These are phyloP conservation scores for Macadamia tetraphylla DNA, from an alignment of 164 flowering plant species.

Conservation along the genomic window DNA sequence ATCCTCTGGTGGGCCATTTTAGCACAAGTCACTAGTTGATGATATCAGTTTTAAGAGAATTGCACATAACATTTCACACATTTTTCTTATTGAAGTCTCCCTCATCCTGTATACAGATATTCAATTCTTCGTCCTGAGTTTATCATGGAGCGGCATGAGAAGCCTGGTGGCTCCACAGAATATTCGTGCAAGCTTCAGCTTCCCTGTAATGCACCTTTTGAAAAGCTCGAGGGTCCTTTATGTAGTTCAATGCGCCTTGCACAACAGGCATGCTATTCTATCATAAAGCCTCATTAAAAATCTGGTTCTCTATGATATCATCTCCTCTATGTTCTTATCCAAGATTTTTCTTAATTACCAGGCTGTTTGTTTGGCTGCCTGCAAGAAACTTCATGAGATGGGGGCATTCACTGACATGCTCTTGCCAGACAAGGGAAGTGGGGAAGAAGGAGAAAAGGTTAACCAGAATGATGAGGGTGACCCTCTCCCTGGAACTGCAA, in stretches of 20 bases:
- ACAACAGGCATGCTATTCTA: slow-evolving; percentile 59
- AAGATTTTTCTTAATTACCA: slow-evolving; percentile 16
- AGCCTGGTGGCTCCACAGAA: slow-evolving; percentile 67
- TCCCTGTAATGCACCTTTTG: slow-evolving; percentile 99
- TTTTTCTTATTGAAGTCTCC: neutral
- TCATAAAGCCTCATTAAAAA: slow-evolving; percentile 1
- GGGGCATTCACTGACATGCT: slow-evolving; percentile 99
- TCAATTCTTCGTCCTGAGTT: slow-evolving; percentile 98
- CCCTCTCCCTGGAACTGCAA: slow-evolving; percentile 93
- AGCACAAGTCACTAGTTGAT: neutral
- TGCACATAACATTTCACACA: neutral
- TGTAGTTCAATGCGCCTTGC: slow-evolving; percentile 96
- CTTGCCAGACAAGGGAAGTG: slow-evolving; percentile 95
- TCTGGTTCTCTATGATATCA: neutral
- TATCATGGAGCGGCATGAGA: slow-evolving; percentile 89
- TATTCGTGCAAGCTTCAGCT: slow-evolving; percentile 98
- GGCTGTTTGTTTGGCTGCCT: slow-evolving; percentile 98
- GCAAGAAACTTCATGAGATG: slow-evolving; percentile 99
- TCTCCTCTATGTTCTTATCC: neutral
- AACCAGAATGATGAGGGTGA: slow-evolving; percentile 84
- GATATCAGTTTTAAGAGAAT: neutral
- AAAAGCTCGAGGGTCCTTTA: slow-evolving; percentile 88
- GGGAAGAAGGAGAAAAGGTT: slow-evolving; percentile 64
- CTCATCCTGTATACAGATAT: slow-evolving; percentile 43
- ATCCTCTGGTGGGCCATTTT: too few relatives aligned